Base-by-base conservation (phyloP, 225 moss, liverwort and hornwort genomes). In the Physcomitrium patens region DNA sequence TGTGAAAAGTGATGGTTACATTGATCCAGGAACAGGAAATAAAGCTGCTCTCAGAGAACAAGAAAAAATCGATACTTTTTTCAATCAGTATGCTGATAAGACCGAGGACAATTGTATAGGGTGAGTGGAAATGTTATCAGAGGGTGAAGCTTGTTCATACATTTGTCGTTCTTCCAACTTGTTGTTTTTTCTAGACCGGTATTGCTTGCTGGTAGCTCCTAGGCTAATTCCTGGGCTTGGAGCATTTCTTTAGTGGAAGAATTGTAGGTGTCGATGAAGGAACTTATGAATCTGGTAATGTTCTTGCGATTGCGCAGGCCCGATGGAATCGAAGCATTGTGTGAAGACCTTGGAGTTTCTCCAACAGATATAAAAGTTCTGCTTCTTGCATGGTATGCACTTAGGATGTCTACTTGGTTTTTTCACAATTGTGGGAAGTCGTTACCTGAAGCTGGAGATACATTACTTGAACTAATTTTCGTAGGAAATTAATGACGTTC, bases 11-110 rank as follows among this genome's bases (percentile, higher is more conserved):
- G 60, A 80, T 70, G 10, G 50, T 72, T n/a, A 8, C 42, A 51
- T 63, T 76, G 60, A 62, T 82, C 24, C 79, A 85, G 77, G 85
- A 60, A 64, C 85, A 83, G 96, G 91, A 70, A 94, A 87, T 37
- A 96, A 96, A 74, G 96, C 92, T 83, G 94, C 94, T 15, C 86
- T 77, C 18, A 92, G 92, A 74, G 96, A 96, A 77, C 88, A 86
- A 71, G 96, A 96, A 83, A 96, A 86, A 79, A 92, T 96, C 78
- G 96, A 96, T 81, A 81, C 86, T 14, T 12, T 96, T n/a, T 96
- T 92, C 82, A 80, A 70, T 81, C 92, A 87, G 65, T 96, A 96
- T 90, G 96, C 84, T 67, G 96, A 96, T 75, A 94, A 81, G 78
- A 81, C 82, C 63, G 96, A 96, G 50, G 94, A 92, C 28, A 85